Percentiles rank a stretch among this genome's conserved stretches.
phyloP scores from a whole-genome alignment of 1,284 basidiomycete genomes.

The Papiliotrema terrestris region DNA sequence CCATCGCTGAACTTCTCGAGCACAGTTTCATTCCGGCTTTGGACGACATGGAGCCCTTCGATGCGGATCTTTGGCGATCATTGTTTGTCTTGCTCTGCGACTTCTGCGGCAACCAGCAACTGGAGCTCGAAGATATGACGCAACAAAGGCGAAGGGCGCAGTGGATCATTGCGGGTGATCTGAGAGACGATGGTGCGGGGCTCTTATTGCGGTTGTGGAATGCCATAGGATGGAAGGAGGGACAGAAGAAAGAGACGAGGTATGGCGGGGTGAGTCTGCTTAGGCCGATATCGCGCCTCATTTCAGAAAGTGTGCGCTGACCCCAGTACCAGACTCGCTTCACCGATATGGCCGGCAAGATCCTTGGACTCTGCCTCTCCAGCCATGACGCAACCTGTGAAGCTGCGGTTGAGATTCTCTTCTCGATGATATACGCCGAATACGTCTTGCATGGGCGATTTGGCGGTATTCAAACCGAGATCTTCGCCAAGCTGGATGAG shows the following conservation, averaged over 20 bases:
- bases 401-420: conserved; percentile 87
- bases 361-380: conserved; percentile 88
- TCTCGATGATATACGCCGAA: conserved; percentile 94
- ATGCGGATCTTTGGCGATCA: conserved; percentile 74
- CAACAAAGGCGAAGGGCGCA: conserved; percentile 83
- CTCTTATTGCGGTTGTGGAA: conserved; percentile 83
- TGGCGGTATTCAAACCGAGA: conserved; percentile 83
- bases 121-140: conserved; percentile 76
- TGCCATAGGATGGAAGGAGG: conserved; percentile 64
- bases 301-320: conserved; percentile 5
- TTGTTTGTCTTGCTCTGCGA: conserved; percentile 78
- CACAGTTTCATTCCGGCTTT: conserved; percentile 75
- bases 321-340: conserved; percentile 69
- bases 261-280: conserved; percentile 33
- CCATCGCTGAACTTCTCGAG: conserved; percentile 71
- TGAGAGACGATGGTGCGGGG: conserved; percentile 86
- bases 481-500: conserved; percentile 91
- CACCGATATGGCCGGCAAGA: conserved; percentile 80
- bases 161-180: conserved; percentile 92
- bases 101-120: conserved; percentile 80
- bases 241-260: conserved; percentile 8
- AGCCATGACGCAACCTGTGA: conserved; percentile 89
- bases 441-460: conserved; percentile 76
- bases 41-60: conserved; percentile 63
- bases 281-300: too few relatives aligned